phyloP scores from a whole-genome alignment of 2,329 filamentous ascomycete species.

The Ophiostoma piceae region DNA sequence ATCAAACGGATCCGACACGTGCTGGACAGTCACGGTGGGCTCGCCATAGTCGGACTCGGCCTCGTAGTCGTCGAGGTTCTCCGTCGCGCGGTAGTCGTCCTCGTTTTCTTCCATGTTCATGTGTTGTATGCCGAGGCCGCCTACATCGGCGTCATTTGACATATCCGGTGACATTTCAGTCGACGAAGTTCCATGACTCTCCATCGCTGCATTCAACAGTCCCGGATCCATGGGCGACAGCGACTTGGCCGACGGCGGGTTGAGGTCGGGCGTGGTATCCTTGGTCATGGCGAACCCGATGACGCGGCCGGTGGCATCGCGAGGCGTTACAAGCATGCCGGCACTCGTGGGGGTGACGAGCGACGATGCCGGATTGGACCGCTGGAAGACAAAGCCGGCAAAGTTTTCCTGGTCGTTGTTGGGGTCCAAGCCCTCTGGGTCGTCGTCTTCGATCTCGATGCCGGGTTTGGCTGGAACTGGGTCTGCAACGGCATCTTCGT shows the following conservation, averaged over 20 bases:
- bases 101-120: conserved; percentile 20
- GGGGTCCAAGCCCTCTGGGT: conserved; percentile 39
- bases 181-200: neutral
- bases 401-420: conserved; percentile 58
- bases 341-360: conserved; percentile 47
- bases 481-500: neutral
- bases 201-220: conserved; percentile 18
- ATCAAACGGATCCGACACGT: neutral
- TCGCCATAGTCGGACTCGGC: conserved; percentile 18
- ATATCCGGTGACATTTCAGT: neutral
- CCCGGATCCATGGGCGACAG: conserved; percentile 10
- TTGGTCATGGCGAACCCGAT: conserved; percentile 54
- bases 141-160: conserved; percentile 25
- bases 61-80: conserved; percentile 18
- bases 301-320: conserved; percentile 49
- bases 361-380: conserved; percentile 48
- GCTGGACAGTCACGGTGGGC: conserved; percentile 26
- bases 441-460: conserved; percentile 28
- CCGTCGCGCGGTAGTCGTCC: neutral
- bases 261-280: conserved; percentile 38
- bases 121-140: conserved; percentile 44
- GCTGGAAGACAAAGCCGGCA: conserved; percentile 54
- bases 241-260: conserved; percentile 26
- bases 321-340: conserved; percentile 47
- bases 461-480: conserved; percentile 19